phyloP scores from a whole-genome alignment of 2,329 filamentous ascomycete genomes.

The Monosporascus cannonballus region DNA sequence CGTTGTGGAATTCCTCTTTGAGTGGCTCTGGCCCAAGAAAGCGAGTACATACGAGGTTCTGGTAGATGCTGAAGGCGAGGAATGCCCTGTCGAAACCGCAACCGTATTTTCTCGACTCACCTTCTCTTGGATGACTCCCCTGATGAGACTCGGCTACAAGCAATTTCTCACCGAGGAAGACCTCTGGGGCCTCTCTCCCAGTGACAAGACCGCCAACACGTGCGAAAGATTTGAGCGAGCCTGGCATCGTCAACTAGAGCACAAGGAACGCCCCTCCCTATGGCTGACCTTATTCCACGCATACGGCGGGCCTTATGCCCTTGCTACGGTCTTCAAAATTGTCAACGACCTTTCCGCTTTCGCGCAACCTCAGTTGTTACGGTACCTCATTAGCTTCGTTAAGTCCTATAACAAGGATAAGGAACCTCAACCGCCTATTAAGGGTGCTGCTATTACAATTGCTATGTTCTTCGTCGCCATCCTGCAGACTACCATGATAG shows the following conservation, averaged over 20 bases:
- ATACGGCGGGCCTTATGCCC: conserved; percentile 77
- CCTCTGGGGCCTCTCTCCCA: conserved; percentile 81
- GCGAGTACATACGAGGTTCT: conserved; percentile 55
- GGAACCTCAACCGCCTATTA: conserved; percentile 67
- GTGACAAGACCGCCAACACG: conserved; percentile 73
- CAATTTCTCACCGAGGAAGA: conserved; percentile 91
- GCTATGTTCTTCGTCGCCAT: conserved; percentile 88
- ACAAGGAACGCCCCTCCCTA: conserved; percentile 64
- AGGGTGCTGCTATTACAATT: conserved; percentile 81
- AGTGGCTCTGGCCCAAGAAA: conserved; percentile 83
- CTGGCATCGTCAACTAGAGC: conserved; percentile 72
- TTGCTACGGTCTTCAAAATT: conserved; percentile 83
- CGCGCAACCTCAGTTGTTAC: conserved; percentile 82
- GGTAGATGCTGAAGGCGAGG: conserved; percentile 47
- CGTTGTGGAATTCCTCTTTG: conserved; percentile 64
- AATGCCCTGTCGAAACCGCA: conserved; percentile 79
- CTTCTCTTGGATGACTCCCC: conserved; percentile 96
- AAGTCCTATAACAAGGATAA: conserved; percentile 60
- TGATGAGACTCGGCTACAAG: conserved; percentile 94
- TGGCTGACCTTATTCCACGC: conserved; percentile 82
- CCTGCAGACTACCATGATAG: conserved; percentile 77
- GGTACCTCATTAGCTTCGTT: conserved; percentile 78
- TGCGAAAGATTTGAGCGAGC: conserved; percentile 63
- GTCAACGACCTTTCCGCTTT: conserved; percentile 82
- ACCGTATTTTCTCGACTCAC: conserved; percentile 90